Base-by-base conservation (phyloP, 2,329 filamentous ascomycete species). In the Fusarium subtropicale region DNA sequence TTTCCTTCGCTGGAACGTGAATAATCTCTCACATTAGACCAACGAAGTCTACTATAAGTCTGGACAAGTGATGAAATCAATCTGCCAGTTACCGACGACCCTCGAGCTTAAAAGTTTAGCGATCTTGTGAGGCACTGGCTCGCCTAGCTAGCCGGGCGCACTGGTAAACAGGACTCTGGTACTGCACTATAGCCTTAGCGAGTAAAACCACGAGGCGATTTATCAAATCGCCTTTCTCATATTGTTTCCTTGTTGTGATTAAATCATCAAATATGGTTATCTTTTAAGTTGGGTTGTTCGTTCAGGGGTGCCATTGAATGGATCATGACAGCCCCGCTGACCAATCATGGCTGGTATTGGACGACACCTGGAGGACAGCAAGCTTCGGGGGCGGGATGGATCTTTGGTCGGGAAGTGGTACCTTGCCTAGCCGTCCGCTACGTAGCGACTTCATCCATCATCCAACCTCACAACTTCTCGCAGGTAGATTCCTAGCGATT, bases 281-380 rank as follows among this genome's bases (percentile, higher is more conserved):
- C 18, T 28, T 51, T 22, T 36, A 22, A 24, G 47, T 12, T 24
- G 47, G 16, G 33, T 26, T 38, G 48, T 16, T 28, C 24, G 26
- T 44, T 48, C 26, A 54, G 55, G 46, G 48, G 48, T 55, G 31
- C 38, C 22, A 20, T 46, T 46, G 52, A 41, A 56, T 28, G 22
- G 30, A 48, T 59, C 26, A 28, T 71, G 47, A 51, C 57, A 62
- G 44, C 24, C 41, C 22, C 41, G 41, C 38, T 59, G 60, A 55
- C 75, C 75, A 76, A 76, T 76, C 68, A 76, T 45, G 59, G 48
- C 20, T 36, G 45, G 44, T 16, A 42, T 47, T 60, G 63, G 71
- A 72, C 72, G 69, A 74, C 75, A 76, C 75, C 73, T 74, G 62
- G 50, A 71, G 71, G 62, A 62, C 59, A 61, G 44, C 64, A 56